phyloP scores from a whole-genome alignment of 140 eudicot species.

The Stevia rebaudiana region DNA sequence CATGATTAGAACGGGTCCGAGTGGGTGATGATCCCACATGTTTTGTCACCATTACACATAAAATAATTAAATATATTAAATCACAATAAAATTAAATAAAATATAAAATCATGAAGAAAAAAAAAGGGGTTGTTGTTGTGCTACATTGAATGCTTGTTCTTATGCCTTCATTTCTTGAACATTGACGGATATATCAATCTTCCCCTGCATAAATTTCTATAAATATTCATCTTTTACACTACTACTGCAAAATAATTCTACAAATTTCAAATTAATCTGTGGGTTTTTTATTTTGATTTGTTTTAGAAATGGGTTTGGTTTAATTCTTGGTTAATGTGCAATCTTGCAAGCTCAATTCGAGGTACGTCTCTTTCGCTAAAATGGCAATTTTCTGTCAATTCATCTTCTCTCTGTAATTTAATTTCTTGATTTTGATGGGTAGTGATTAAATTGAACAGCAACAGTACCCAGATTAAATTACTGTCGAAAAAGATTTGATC shows the following conservation, averaged over 20 bases:
- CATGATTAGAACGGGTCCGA: constrained; percentile 27
- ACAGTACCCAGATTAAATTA: constrained; percentile 25
- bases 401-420: neutral
- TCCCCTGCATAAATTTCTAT: constrained; percentile 8
- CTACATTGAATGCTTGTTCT: constrained; percentile 33
- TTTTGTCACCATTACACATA: constrained; percentile 22
- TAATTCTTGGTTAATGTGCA: constrained; percentile 28
- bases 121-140: constrained; percentile 28
- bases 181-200: constrained; percentile 34
- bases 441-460: constrained; percentile 7
- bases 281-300: constrained; percentile 12
- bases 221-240: constrained; percentile 15
- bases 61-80: constrained; percentile 12
- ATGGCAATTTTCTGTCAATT: constrained; percentile 13
- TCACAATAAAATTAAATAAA: neutral
- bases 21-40: constrained; percentile 9
- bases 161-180: constrained; percentile 27
- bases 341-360: constrained; percentile 21
- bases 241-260: constrained; percentile 7
- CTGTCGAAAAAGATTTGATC: constrained; percentile 19
- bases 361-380: constrained; percentile 24
- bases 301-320: constrained; percentile 17
- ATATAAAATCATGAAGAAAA: neutral
- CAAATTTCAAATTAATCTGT: neutral
- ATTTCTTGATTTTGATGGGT: constrained; percentile 23